These are phyloP conservation scores for Ilex paraguariensis DNA, from an alignment of 305 asterid genomes.

Conservation along the genomic window DNA sequence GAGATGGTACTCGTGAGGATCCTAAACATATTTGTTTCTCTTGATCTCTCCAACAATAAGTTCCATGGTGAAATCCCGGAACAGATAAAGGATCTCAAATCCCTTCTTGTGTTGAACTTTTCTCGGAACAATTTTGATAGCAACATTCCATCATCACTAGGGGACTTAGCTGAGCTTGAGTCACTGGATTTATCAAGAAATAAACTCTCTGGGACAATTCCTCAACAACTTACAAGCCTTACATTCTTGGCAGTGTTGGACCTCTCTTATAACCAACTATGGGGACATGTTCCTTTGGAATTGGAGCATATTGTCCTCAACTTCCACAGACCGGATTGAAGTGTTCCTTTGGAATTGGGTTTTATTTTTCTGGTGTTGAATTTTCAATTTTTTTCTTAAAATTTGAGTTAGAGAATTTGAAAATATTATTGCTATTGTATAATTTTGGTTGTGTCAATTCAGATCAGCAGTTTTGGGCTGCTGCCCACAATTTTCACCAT, in stretches of 20 bases:
- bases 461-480: no score
- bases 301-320: no score
- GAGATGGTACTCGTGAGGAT: constrained; percentile 1
- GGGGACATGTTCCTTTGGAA: not conserved
- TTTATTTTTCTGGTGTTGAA: no score
- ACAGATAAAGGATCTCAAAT: not conserved
- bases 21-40: not conserved
- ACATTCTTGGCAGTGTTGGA: constrained; percentile 5
- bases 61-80: constrained; percentile 8
- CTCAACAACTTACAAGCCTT: not conserved
- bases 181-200: constrained; percentile 9
- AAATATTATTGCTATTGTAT: no score
- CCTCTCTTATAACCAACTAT: constrained; percentile 9
- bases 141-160: not conserved
- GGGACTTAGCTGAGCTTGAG: not conserved
- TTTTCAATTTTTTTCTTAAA: no score
- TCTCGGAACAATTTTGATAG: constrained; percentile 2
- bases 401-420: no score
- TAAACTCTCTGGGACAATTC: constrained; percentile 7
- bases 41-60: constrained; percentile 15
- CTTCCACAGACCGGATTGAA: no score
- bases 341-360: no score
- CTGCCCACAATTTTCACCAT: no score
- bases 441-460: no score
- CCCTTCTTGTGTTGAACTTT: constrained; percentile 11